These are phyloP conservation scores for Calocybe indica DNA, from an alignment of 768 basidiomycete genomes.

Conservation along the genomic window DNA sequence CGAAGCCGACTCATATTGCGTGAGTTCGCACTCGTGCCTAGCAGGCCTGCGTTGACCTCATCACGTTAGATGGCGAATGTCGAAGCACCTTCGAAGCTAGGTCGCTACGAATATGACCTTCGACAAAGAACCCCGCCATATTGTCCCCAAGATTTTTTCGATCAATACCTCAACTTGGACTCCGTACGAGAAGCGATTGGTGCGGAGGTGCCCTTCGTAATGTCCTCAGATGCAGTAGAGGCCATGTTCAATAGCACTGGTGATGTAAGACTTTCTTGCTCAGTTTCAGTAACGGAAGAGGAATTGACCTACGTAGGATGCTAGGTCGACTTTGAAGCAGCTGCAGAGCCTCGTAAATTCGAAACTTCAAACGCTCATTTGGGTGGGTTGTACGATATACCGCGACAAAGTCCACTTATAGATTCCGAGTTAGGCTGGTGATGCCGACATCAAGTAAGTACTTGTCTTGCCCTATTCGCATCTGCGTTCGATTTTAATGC, in stretches of 20 bases:
- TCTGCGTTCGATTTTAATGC: neutral
- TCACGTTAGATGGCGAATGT: slow-evolving; percentile 15
- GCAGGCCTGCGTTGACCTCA: neutral
- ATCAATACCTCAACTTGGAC: slow-evolving; percentile 26
- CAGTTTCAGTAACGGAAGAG: neutral
- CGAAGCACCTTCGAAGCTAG: slow-evolving; percentile 31
- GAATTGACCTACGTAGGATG: slow-evolving; percentile 19
- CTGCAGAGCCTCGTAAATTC: slow-evolving; percentile 28
- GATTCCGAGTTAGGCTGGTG: slow-evolving; percentile 21
- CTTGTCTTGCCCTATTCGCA: neutral
- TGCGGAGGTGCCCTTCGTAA: slow-evolving; percentile 30
- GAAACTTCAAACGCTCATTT: slow-evolving; percentile 17
- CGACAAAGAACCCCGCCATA: slow-evolving; percentile 32
- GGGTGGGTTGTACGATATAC: slow-evolving; percentile 17
- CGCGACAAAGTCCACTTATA: slow-evolving; percentile 16
- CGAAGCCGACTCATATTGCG: slow-evolving; percentile 37
- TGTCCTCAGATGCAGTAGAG: slow-evolving; percentile 28
- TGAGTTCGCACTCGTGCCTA: slow-evolving; percentile 16
- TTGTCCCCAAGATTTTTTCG: slow-evolving; percentile 42
- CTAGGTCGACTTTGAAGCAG: slow-evolving; percentile 31
- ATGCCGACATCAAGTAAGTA: slow-evolving; percentile 29
- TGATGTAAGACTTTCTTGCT: slow-evolving; percentile 24
- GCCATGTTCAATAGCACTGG: slow-evolving; percentile 31
- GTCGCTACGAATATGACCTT: slow-evolving; percentile 38
- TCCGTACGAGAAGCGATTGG: slow-evolving; percentile 33